These are phyloP conservation scores for Lentinula detonsa DNA, from an alignment of 768 basidiomycete species.

Conservation along the genomic window DNA sequence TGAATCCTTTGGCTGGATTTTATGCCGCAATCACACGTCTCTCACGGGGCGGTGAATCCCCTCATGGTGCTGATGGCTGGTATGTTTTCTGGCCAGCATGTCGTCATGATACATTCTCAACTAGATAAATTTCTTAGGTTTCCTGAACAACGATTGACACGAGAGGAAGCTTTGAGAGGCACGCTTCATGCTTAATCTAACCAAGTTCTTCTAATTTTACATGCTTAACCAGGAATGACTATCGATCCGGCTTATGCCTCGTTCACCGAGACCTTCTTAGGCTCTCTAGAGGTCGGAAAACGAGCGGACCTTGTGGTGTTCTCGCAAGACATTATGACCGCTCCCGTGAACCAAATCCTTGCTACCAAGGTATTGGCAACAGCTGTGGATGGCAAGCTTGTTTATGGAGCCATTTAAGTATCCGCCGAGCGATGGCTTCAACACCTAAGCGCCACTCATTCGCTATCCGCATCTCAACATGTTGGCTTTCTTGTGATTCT, in stretches of 20 bases:
- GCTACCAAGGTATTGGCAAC: constrained; percentile 66
- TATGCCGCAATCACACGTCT: constrained; percentile 84
- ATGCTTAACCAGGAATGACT: constrained; percentile 61
- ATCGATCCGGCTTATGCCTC: constrained; percentile 84
- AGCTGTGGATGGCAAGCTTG: constrained; percentile 64
- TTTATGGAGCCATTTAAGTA: constrained; percentile 26
- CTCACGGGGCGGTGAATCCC: constrained; percentile 63
- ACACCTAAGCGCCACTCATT: constrained; percentile 3
- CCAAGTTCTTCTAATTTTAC: neutral
- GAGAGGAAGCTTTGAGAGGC: constrained; percentile 75
- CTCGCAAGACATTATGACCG: constrained; percentile 73
- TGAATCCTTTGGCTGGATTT: constrained; percentile 81
- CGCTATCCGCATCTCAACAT: neutral
- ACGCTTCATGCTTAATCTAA: neutral
- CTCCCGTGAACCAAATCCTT: constrained; percentile 55
- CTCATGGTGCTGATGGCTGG: constrained; percentile 84
- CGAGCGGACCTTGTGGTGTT: constrained; percentile 83
- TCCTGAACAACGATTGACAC: constrained; percentile 70
- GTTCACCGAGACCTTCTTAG: constrained; percentile 66
- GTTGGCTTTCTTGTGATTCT: neutral
- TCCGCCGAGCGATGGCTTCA: constrained; percentile 4
- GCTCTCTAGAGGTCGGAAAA: constrained; percentile 76
- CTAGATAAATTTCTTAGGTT: constrained; percentile 47
- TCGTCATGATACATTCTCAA: neutral
- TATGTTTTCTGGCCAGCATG: constrained; percentile 24